phyloP scores from a whole-genome alignment of 2,329 filamentous ascomycete genomes.

The Colletotrichum destructivum region DNA sequence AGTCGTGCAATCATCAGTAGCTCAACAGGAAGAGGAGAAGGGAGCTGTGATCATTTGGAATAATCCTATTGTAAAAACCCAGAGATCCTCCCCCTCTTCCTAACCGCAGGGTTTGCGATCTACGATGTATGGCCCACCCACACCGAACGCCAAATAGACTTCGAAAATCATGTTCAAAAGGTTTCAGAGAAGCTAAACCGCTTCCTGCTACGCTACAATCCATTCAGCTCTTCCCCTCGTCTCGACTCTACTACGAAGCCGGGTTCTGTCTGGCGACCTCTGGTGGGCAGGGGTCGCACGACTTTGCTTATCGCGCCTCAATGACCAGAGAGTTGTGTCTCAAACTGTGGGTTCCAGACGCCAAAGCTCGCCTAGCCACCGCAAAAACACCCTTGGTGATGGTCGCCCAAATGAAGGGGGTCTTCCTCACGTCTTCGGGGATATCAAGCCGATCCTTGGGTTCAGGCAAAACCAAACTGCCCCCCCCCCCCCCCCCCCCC shows the following conservation, averaged over 20 bases:
- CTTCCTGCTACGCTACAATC: background rate
- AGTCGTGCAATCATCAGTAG: background rate
- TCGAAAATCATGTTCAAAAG: constrained; percentile 5
- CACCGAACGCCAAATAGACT: constrained; percentile 13
- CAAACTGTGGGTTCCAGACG: too few relatives aligned
- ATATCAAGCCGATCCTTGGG: too few relatives aligned
- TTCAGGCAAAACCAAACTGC: too few relatives aligned
- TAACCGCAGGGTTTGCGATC: background rate
- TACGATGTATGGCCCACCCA: constrained; percentile 6
- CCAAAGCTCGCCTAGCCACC: too few relatives aligned
- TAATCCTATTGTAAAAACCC: background rate
- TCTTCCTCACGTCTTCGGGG: too few relatives aligned
- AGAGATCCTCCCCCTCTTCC: background rate
- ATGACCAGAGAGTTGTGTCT: background rate
- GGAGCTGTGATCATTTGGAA: background rate
- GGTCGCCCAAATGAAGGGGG: too few relatives aligned
- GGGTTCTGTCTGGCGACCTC: background rate
- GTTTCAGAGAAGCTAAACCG: background rate
- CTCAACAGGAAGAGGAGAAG: background rate
- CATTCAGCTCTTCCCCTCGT: background rate
- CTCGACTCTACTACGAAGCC: background rate
- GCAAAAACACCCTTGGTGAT: too few relatives aligned
- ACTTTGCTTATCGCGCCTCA: background rate
- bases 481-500: too few relatives aligned
- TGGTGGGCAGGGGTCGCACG: too few relatives aligned